Evolutionary conservation across 768 basidiomycete species (phyloP), one percentile per base, ranked within the genome.

Genomic region (Hydnomerulius pinastri): DNA sequence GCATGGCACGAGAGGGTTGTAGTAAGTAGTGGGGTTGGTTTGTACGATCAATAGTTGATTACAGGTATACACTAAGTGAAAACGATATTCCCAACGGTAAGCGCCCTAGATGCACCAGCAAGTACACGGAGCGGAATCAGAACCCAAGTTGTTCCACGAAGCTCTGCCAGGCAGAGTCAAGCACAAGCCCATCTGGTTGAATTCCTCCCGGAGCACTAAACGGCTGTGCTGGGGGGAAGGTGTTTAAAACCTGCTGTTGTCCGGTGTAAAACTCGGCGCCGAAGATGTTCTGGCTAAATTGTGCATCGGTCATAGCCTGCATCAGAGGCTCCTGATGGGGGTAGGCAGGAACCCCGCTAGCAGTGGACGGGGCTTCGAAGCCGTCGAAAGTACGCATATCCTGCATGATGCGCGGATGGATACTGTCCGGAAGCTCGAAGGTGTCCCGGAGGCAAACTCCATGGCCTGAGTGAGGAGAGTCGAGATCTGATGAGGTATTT

Each of bases 61-160:
- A 41, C 21, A 27, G 7, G 21, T 24, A 11, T 24, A 24, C 21
- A 41, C n/a, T n/a, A n/a, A n/a, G n/a, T n/a, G n/a, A n/a, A n/a
- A n/a, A n/a, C n/a, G n/a, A n/a, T n/a, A n/a, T n/a, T n/a, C n/a
- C n/a, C n/a, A n/a, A n/a, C n/a, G n/a, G n/a, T n/a, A 17, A 23
- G 18, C 23, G 25, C 7, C 28, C 13, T 21, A 38, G 12, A 47
- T 17, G 17, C 46, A 10, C 15, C 23, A 35, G 15, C 17, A 17
- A 32, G n/a, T n/a, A n/a, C n/a, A n/a, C n/a, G n/a, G n/a, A 17
- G n/a, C 15, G 7, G 25, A 7, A 37, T 65, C 50, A 74, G 52
- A 77, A 77, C 2, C 86, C 86, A 37, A 88, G 71, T 56, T 87
- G 86, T 62, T 86, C 82, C 37, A 85, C 79, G 37, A 88, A 83